A percentile compares a stretch with the other conserved stretches of the same genome.
Conservation (phyloP, 176 grass and related monocot species). For the Thalia dealbata region DNA sequence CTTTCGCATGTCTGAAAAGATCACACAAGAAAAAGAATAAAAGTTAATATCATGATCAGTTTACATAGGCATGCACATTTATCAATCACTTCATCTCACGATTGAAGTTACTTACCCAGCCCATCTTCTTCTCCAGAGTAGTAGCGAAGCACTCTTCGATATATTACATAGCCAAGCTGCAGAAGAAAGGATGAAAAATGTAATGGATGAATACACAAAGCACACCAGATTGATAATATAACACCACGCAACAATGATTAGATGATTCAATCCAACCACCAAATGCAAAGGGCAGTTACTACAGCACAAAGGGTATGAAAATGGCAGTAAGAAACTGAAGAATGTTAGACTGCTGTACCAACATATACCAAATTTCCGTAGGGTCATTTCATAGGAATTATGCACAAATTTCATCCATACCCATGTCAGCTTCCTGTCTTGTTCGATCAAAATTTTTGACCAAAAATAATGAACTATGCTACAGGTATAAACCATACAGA, state of each 20-base stretch:
- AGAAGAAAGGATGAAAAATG: background rate
- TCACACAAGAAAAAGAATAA: background rate
- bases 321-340: background rate
- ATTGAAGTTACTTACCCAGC: conserved; percentile 44
- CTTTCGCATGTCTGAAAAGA: conserved; percentile 82
- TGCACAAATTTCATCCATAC: too few species aligned
- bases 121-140: conserved; percentile 99
- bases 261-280: background rate
- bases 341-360: background rate
- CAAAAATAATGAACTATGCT: too few species aligned
- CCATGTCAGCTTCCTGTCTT: too few species aligned
- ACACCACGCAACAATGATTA: background rate
- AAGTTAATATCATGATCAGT: background rate
- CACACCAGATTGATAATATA: background rate
- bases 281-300: background rate
- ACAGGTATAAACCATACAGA: background rate
- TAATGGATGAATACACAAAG: background rate
- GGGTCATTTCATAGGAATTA: too few species aligned
- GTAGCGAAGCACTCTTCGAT: conserved; percentile 90
- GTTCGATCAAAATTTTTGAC: too few species aligned
- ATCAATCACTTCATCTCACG: background rate
- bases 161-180: conserved; percentile 93
- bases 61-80: background rate
- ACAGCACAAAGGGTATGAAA: background rate
- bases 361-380: too few species aligned